Conservation (phyloP, 2,329 filamentous ascomycete species). For the Neodidymelliopsis sp. region DNA sequence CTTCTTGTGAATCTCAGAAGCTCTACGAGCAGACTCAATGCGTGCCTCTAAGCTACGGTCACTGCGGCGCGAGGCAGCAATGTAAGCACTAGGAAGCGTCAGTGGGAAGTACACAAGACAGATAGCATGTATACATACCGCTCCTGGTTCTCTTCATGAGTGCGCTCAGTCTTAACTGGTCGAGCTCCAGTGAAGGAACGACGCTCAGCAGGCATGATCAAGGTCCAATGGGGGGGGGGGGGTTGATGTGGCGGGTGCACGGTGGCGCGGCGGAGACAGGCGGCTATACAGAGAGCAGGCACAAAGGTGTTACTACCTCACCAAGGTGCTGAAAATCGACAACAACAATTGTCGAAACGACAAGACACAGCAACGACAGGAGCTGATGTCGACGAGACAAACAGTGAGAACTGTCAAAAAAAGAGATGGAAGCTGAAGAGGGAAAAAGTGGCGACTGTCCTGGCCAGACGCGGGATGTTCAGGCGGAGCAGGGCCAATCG, state of each 20-base stretch:
- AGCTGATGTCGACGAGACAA: not conserved
- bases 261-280: conserved; percentile 19
- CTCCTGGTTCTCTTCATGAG: conserved; percentile 83
- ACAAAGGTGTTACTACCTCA: not conserved
- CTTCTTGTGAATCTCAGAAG: conserved; percentile 89
- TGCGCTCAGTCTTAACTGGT: conserved; percentile 72
- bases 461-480: conserved; percentile 23
- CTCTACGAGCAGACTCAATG: conserved; percentile 83
- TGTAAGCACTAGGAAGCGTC: conserved; percentile 72
- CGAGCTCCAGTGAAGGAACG: conserved; percentile 43
- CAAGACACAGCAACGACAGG: not conserved
- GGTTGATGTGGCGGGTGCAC: not conserved
- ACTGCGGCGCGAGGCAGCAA: conserved; percentile 85
- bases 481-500: conserved; percentile 32
- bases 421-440: conserved; percentile 17
- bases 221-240: not conserved
- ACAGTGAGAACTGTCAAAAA: not conserved
- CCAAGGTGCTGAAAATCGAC: not conserved
- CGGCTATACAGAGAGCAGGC: conserved; percentile 23
- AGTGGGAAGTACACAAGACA: conserved; percentile 6
- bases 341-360: not conserved
- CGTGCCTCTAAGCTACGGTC: conserved; percentile 88
- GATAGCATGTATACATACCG: conserved; percentile 51
- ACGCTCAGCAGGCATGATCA: conserved; percentile 51
- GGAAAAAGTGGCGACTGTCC: conserved; percentile 36